Conservation (phyloP, 257 asterid genomes). For the Sherardia arvensis region DNA sequence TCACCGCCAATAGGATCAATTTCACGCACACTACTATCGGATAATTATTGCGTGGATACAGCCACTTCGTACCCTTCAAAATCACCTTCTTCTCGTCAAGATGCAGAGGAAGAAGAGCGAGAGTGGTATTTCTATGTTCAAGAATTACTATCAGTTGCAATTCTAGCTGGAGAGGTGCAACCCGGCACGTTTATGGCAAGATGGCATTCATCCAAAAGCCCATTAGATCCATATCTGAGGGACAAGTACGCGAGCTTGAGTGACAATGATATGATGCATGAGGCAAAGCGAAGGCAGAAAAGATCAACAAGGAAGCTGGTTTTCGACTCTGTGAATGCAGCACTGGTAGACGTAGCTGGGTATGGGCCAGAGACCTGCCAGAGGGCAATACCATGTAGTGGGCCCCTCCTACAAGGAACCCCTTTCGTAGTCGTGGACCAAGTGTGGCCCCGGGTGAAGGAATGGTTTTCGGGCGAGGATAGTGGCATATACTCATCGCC, state of each 20-base stretch:
- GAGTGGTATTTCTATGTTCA: slow-evolving; percentile 61
- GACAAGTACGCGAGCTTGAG: slow-evolving; percentile 47
- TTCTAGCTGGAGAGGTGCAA: slow-evolving; percentile 47
- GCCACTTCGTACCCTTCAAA: slow-evolving; percentile 49
- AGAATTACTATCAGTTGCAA: slow-evolving; percentile 52
- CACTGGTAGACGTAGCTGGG: slow-evolving; percentile 48
- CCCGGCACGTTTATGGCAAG: slow-evolving; percentile 30
- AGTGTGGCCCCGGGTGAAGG: slow-evolving; percentile 60
- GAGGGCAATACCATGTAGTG: slow-evolving; percentile 24
- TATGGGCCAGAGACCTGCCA: slow-evolving; percentile 34
- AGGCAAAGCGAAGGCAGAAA: slow-evolving; percentile 62
- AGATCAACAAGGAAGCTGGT: slow-evolving; percentile 75
- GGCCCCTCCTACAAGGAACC: slow-evolving; percentile 12
- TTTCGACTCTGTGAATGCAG: slow-evolving; percentile 70
- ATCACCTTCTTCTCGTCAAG: slow-evolving; percentile 31
- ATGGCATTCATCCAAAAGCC: slow-evolving; percentile 82
- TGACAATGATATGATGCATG: slow-evolving; percentile 47
- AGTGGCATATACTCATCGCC: slow-evolving; percentile 13
- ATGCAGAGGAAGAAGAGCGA: slow-evolving; percentile 47
- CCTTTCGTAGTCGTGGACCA: slow-evolving; percentile 34
- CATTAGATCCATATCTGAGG: slow-evolving; percentile 69
- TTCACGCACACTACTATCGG: slow-evolving; percentile 67
- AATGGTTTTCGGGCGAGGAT: slow-evolving; percentile 46
- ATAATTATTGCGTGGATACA: slow-evolving; percentile 49
- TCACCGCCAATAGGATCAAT: slow-evolving; percentile 97